Conservation (phyloP, 495 filamentous ascomycete genomes). For the Aspergillus bridgeri region DNA sequence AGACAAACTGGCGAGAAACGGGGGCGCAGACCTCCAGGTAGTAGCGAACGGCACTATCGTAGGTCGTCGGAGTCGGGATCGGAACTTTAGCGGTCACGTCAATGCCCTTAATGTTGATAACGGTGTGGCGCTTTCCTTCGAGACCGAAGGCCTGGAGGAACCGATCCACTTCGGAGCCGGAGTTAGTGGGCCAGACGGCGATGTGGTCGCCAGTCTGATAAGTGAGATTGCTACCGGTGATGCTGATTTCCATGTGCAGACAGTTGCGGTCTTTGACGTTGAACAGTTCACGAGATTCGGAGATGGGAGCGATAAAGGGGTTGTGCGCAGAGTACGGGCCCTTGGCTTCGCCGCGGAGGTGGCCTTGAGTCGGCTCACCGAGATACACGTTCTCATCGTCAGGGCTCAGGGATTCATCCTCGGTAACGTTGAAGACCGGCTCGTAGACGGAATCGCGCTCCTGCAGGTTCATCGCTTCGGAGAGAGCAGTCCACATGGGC, state of each 20-base stretch:
- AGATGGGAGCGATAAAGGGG: conserved; percentile 93
- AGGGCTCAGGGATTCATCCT: conserved; percentile 67
- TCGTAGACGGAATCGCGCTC: conserved; percentile 97
- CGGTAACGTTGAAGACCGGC: conserved; percentile 79
- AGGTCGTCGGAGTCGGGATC: conserved; percentile 96
- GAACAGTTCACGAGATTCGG: conserved; percentile 86
- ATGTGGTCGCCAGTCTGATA: conserved; percentile 98
- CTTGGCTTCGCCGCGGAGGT: conserved; percentile 78
- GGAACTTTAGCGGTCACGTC: conserved; percentile 97
- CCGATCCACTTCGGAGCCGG: conserved; percentile 86
- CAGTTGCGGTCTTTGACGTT: conserved; percentile 91
- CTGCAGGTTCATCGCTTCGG: conserved; percentile 78
- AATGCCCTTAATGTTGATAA: conserved; percentile 87
- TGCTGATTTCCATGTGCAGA: conserved; percentile 93
- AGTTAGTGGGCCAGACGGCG: conserved; percentile 95
- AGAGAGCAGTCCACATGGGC: conserved; percentile 90
- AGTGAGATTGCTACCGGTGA: conserved; percentile 72
- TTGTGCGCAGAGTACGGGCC: conserved; percentile 97
- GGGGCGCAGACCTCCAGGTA: conserved; percentile 96
- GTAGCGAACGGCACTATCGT: conserved; percentile 89
- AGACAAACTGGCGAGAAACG: conserved; percentile 93
- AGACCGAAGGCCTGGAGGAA: conserved; percentile 81
- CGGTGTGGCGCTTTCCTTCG: conserved; percentile 68
- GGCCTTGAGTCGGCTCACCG: conserved; percentile 94
- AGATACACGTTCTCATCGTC: conserved; percentile 89